Evolutionary conservation across 1,284 basidiomycete genomes (phyloP).

Genomic region (Fomitopsis betulina): DNA sequence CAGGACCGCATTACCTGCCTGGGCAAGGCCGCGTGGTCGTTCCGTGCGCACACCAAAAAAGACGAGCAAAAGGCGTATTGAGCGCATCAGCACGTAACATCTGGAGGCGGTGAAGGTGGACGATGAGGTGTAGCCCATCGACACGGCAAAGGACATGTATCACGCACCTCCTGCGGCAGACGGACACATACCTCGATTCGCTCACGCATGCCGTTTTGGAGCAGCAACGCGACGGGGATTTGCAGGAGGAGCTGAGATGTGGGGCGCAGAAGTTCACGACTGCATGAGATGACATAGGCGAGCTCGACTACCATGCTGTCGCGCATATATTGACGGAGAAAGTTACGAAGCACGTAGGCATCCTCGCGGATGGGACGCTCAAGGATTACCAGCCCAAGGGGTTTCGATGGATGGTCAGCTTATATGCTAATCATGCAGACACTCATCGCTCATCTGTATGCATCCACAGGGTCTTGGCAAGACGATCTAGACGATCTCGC

Average conservation of each 20-base stretch:
- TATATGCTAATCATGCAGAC: constrained; percentile 78
- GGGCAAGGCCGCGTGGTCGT: constrained; percentile 81
- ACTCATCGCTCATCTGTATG: background rate
- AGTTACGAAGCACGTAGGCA: constrained; percentile 76
- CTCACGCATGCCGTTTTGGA: constrained; percentile 93
- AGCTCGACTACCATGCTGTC: constrained; percentile 96
- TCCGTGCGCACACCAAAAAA: constrained; percentile 91
- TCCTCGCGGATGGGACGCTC: constrained; percentile 82
- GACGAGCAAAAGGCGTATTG: constrained; percentile 98
- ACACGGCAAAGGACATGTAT: constrained; percentile 99
- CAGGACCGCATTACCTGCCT: constrained; percentile 82
- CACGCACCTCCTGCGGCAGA: constrained; percentile 93
- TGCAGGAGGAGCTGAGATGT: background rate
- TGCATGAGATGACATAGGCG: constrained; percentile 59
- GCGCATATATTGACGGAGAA: constrained; percentile 93
- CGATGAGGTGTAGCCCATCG: constrained; percentile 99
- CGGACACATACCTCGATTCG: constrained; percentile 92
- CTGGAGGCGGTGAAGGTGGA: constrained; percentile 96
- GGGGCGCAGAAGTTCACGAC: constrained; percentile 73
- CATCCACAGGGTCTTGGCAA: constrained; percentile 88
- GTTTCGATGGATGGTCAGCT: constrained; percentile 96
- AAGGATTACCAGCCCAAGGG: constrained; percentile 95
- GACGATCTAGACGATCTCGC: constrained; percentile 94
- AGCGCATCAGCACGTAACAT: constrained; percentile 97
- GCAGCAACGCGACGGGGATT: constrained; percentile 79